Evolutionary conservation across 2,329 filamentous ascomycete genomes (phyloP).

Genomic region (Anthostomella pinea): DNA sequence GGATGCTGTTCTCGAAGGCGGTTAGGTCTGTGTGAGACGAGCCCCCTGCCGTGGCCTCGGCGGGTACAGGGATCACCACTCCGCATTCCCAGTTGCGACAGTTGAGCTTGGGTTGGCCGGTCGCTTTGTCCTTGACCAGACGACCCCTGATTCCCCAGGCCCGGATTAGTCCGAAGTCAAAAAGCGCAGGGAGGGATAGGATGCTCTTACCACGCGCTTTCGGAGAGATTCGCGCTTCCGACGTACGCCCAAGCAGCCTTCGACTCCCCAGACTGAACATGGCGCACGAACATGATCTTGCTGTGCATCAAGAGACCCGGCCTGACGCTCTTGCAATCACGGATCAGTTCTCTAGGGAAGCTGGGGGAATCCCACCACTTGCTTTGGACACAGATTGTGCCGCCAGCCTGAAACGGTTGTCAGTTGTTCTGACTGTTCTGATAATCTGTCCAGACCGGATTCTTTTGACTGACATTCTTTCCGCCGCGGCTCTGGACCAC

Average conservation of each 20-base stretch:
- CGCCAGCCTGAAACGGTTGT: conserved; percentile 55
- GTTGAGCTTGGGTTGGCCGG: conserved; percentile 69
- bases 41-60: conserved; percentile 16
- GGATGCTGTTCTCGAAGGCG: conserved; percentile 37
- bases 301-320: conserved; percentile 79
- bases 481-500: conserved; percentile 65
- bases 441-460: background rate
- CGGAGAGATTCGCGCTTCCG: conserved; percentile 87
- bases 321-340: conserved; percentile 72
- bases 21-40: conserved; percentile 10
- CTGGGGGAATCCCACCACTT: conserved; percentile 67
- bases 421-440: conserved; percentile 12
- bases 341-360: conserved; percentile 71
- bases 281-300: conserved; percentile 64
- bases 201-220: conserved; percentile 77
- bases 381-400: conserved; percentile 76
- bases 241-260: conserved; percentile 72
- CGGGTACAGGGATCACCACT: conserved; percentile 65
- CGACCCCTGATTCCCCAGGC: conserved; percentile 60
- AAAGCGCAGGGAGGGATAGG: background rate
- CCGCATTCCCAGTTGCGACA: conserved; percentile 97
- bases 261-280: conserved; percentile 15
- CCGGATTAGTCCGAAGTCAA: conserved; percentile 7
- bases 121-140: conserved; percentile 65
- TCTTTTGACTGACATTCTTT: conserved; percentile 43